These are phyloP conservation scores for Acanthamoeba sp. DNA, from an alignment of 208 protist genomes.

Conservation along the genomic window DNA sequence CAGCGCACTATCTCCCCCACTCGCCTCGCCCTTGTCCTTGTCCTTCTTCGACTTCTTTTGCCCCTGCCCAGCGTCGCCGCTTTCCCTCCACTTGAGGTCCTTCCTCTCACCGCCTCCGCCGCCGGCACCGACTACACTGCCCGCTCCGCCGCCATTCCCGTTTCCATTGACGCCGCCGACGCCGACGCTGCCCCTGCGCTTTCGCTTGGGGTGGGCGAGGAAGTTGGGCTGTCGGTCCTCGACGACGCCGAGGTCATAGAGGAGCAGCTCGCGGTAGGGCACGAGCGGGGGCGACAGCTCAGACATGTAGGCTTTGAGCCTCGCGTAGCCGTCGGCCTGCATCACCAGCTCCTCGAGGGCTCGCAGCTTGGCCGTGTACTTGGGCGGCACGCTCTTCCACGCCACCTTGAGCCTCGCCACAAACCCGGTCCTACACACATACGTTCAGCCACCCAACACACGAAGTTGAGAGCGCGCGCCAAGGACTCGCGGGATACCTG, in stretches of 20 bases:
- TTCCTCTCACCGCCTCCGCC: too few species aligned
- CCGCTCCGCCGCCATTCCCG: too few species aligned
- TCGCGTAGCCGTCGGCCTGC: background rate
- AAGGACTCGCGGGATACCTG: background rate
- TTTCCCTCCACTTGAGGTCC: too few species aligned
- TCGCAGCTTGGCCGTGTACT: background rate
- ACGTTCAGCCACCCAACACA: too few species aligned
- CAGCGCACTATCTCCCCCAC: background rate
- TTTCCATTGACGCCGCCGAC: too few species aligned
- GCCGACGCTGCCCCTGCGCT: too few species aligned
- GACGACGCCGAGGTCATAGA: too few species aligned
- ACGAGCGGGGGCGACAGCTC: background rate
- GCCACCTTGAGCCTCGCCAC: background rate
- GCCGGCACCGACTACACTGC: too few species aligned
- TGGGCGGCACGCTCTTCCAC: constrained; percentile 16
- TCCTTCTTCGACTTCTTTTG: background rate
- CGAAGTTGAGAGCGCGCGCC: background rate
- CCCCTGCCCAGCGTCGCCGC: too few species aligned
- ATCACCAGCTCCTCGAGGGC: background rate
- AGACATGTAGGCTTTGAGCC: background rate
- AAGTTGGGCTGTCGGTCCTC: too few species aligned
- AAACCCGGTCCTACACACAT: background rate
- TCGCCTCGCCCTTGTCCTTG: background rate
- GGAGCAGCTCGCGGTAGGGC: background rate
- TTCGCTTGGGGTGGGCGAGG: too few species aligned